Conservation (phyloP, 441 rosid genomes). For the Francoa sonchifolia region DNA sequence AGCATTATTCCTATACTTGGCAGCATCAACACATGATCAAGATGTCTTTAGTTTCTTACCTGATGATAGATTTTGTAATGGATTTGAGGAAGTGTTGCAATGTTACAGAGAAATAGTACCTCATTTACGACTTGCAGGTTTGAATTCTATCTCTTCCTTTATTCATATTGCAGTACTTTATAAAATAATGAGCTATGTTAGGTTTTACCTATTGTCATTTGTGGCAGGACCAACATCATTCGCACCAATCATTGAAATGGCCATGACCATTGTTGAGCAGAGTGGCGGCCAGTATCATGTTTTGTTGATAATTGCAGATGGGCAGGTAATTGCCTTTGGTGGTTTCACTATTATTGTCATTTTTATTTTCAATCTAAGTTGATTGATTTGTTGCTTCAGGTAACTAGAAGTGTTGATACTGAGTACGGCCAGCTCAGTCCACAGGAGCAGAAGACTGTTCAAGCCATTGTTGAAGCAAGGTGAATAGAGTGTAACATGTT, state of each 20-base stretch:
- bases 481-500: constrained; percentile 14
- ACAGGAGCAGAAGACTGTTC: constrained; percentile 75
- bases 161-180: constrained; percentile 7
- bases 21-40: constrained; percentile 73
- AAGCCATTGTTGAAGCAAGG: constrained; percentile 91
- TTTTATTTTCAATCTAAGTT: no score
- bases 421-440: constrained; percentile 54
- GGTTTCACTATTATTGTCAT: neutral
- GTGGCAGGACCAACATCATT: constrained; percentile 85
- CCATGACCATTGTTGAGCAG: constrained; percentile 73
- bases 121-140: constrained; percentile 64
- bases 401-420: constrained; percentile 87
- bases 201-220: constrained; percentile 7
- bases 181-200: neutral
- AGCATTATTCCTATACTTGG: constrained; percentile 9
- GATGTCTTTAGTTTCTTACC: constrained; percentile 56
- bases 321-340: constrained; percentile 43
- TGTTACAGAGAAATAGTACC: constrained; percentile 56
- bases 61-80: constrained; percentile 46
- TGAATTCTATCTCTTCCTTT: constrained; percentile 1
- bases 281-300: constrained; percentile 94
- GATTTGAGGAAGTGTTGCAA: constrained; percentile 62
- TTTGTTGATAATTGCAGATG: constrained; percentile 86
- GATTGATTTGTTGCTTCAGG: constrained; percentile 28
- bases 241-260: constrained; percentile 86